A percentile compares a stretch with the other conserved stretches of the same genome.
These are phyloP conservation scores for Auriscalpium microsporum DNA, from an alignment of 768 basidiomycete species.

Conservation along the genomic window DNA sequence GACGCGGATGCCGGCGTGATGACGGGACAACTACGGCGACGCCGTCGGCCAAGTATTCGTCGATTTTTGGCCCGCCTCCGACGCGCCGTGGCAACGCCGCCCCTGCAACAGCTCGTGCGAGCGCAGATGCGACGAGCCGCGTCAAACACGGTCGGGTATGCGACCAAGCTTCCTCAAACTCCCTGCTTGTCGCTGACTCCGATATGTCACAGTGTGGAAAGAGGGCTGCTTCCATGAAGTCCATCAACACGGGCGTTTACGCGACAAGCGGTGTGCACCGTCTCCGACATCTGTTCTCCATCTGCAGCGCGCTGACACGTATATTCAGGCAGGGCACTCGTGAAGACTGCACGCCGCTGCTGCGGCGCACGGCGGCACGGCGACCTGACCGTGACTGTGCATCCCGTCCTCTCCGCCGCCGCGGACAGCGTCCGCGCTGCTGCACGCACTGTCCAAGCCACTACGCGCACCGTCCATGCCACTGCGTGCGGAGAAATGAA, in stretches of 20 bases:
- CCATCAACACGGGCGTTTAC: not conserved
- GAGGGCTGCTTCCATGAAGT: conserved; percentile 1
- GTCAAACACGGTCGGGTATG: conserved; percentile 7
- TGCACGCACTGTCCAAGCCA: too few relatives aligned
- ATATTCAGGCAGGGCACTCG: conserved; percentile 2
- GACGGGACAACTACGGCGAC: too few relatives aligned
- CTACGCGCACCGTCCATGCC: too few relatives aligned
- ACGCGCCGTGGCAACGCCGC: too few relatives aligned
- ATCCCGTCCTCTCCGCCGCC: conserved; percentile 4
- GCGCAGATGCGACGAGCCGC: conserved; percentile 5
- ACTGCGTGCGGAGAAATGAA: too few relatives aligned
- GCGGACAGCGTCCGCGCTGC: not conserved
- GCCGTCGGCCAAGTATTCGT: too few relatives aligned
- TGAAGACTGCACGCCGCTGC: conserved; percentile 12
- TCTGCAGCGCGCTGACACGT: not conserved
- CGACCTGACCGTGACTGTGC: not conserved
- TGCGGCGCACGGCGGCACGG: conserved; percentile 1
- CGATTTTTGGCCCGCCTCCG: too few relatives aligned
- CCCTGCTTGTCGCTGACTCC: not conserved
- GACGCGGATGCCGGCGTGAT: too few relatives aligned
- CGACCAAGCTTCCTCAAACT: not conserved
- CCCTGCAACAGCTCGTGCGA: not conserved
- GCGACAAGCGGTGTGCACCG: not conserved
- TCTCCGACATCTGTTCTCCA: not conserved
- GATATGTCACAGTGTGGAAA: not conserved